These are phyloP conservation scores for Ceratocystis eucalypticola DNA, from an alignment of 2,329 filamentous ascomycete genomes.

Conservation along the genomic window DNA sequence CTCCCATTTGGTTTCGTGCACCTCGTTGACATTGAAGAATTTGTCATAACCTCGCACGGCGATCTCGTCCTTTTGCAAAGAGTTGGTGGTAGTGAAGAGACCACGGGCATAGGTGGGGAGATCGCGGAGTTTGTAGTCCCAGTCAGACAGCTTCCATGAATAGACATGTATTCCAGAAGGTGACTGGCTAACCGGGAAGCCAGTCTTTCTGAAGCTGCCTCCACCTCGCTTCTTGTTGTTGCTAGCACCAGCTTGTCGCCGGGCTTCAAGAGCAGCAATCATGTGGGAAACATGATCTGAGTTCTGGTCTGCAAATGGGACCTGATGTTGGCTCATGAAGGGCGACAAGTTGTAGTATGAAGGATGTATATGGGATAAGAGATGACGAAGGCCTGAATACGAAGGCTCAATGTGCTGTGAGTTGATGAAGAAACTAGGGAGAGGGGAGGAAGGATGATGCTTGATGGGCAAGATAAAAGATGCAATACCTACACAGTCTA, in stretches of 20 bases:
- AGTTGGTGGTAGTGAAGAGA: conserved; percentile 70
- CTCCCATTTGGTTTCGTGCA: conserved; percentile 66
- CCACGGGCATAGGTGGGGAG: conserved; percentile 88
- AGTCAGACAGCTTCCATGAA: conserved; percentile 89
- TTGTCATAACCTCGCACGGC: conserved; percentile 90
- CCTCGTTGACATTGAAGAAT: conserved; percentile 90
- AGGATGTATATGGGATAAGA: background rate
- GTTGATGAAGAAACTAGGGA: too few relatives aligned
- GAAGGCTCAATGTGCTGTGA: too few relatives aligned
- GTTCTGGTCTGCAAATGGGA: conserved; percentile 58
- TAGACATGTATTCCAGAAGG: conserved; percentile 55
- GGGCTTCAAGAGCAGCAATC: conserved; percentile 47
- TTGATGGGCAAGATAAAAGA: too few relatives aligned
- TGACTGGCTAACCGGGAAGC: conserved; percentile 53
- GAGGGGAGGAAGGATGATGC: too few relatives aligned
- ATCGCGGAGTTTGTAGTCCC: conserved; percentile 81
- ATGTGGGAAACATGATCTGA: conserved; percentile 52
- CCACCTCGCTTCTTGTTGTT: conserved; percentile 43
- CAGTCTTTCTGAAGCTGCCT: conserved; percentile 61
- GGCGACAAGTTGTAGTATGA: background rate
- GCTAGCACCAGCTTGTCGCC: conserved; percentile 31
- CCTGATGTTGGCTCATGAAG: conserved; percentile 23
- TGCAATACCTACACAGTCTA: too few relatives aligned
- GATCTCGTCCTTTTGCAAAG: conserved; percentile 55
- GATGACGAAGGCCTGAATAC: too few relatives aligned